These are phyloP conservation scores for Lasiosphaeria hispida DNA, from an alignment of 495 filamentous ascomycete genomes.

Conservation along the genomic window DNA sequence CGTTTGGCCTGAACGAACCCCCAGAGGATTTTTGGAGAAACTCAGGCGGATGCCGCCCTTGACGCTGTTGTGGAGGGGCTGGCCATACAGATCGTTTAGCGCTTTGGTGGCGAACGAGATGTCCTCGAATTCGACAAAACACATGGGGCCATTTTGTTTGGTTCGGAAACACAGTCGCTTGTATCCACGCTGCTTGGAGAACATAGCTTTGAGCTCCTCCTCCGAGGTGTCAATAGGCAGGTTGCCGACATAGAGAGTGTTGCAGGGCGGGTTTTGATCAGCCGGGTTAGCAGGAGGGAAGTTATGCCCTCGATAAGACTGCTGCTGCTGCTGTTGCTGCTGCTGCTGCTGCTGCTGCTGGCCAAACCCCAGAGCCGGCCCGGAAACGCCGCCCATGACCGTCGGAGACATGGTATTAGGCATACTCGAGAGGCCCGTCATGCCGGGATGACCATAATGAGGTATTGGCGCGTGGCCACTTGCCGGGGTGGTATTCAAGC, in stretches of 20 bases:
- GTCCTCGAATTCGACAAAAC: constrained; percentile 98
- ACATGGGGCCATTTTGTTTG: constrained; percentile 98
- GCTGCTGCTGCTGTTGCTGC: constrained; percentile 13
- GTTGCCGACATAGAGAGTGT: constrained; percentile 96
- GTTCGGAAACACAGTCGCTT: constrained; percentile 96
- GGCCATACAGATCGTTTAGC: constrained; percentile 87
- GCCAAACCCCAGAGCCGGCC: constrained; percentile 38
- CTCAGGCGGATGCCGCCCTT: constrained; percentile 97
- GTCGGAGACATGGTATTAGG: constrained; percentile 60
- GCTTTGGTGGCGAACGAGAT: constrained; percentile 91
- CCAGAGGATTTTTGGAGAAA: constrained; percentile 97
- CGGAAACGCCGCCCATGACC: constrained; percentile 37
- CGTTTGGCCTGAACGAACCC: constrained; percentile 77
- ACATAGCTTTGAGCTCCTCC: constrained; percentile 93
- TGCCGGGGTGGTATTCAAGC: constrained; percentile 61
- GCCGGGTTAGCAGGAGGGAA: constrained; percentile 91
- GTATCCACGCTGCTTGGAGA: constrained; percentile 92
- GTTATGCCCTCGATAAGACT: constrained; percentile 61
- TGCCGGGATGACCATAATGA: constrained; percentile 49
- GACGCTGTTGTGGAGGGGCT: constrained; percentile 83
- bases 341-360: constrained; percentile 39
- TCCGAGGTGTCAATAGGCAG: constrained; percentile 91
- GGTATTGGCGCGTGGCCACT: constrained; percentile 47
- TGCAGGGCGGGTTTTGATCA: constrained; percentile 96
- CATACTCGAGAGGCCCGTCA: constrained; percentile 45